Percentiles rank a stretch among this genome's conserved stretches.
These are phyloP conservation scores for Scortechinia acanthostroma DNA, from an alignment of 2,329 filamentous ascomycete genomes.

Conservation along the genomic window DNA sequence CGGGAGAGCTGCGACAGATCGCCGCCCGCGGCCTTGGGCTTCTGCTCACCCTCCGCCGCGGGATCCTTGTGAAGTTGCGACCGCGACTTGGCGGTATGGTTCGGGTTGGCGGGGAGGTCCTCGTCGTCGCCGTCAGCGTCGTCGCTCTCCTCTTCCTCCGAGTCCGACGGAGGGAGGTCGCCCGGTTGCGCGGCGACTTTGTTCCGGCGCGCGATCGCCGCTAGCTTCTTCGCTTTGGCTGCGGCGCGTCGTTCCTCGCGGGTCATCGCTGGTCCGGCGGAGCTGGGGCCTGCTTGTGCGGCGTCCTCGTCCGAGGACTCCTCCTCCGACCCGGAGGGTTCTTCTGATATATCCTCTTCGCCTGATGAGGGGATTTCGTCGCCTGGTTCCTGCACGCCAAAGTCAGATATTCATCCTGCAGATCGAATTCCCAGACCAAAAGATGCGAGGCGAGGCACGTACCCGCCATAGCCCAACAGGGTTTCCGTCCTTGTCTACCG, in stretches of 20 bases:
- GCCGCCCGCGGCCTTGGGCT: constrained; percentile 41
- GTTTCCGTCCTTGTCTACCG: constrained; percentile 82
- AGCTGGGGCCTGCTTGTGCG: constrained; percentile 35
- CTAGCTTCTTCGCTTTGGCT: constrained; percentile 85
- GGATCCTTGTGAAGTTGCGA: constrained; percentile 13
- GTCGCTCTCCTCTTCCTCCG: constrained; percentile 37
- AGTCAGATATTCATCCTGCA: constrained; percentile 1
- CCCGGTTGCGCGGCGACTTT: constrained; percentile 70
- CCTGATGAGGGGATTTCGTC: constrained; percentile 27
- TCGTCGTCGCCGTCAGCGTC: constrained; percentile 42
- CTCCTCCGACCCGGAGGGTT: constrained; percentile 33
- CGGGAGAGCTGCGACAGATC: constrained; percentile 27
- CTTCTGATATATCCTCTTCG: constrained; percentile 40
- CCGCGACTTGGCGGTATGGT: constrained; percentile 60
- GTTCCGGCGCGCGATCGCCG: constrained; percentile 73
- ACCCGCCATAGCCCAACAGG: constrained; percentile 81
- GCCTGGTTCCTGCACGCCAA: constrained; percentile 22
- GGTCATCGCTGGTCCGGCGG: constrained; percentile 46
- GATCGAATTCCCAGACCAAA: too few species aligned
- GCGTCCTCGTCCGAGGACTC: constrained; percentile 39
- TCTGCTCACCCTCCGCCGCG: constrained; percentile 42
- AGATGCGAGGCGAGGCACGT: too few species aligned
- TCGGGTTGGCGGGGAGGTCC: constrained; percentile 80
- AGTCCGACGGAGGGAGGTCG: constrained; percentile 73
- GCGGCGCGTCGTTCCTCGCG: constrained; percentile 83